phyloP scores from a whole-genome alignment of 495 filamentous ascomycete genomes.

The Daldinia grandis region DNA sequence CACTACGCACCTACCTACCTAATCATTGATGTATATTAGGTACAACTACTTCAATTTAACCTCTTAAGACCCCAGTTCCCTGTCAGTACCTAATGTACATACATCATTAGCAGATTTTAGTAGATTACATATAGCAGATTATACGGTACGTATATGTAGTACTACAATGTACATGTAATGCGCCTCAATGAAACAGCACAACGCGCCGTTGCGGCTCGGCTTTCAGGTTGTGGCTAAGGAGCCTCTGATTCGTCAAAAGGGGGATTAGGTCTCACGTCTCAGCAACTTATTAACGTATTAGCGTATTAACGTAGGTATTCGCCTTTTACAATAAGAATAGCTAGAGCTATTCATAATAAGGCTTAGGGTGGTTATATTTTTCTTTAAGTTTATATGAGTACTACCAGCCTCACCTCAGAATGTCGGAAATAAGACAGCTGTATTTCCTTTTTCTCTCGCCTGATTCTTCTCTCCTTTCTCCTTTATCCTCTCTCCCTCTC shows the following conservation, averaged over 20 bases:
- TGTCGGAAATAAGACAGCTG: not conserved
- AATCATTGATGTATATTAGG: too few species aligned
- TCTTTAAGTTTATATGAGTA: not conserved
- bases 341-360: slow-evolving; percentile 1
- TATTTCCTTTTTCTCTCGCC: not conserved
- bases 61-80: not conserved
- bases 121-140: not conserved
- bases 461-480: not conserved
- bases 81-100: not conserved
- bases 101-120: not conserved
- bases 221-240: slow-evolving; percentile 19
- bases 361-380: not conserved
- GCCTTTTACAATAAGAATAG: not conserved
- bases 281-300: slow-evolving; percentile 2
- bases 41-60: too few species aligned
- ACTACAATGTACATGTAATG: slow-evolving; percentile 18
- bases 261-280: slow-evolving; percentile 27
- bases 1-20: too few species aligned
- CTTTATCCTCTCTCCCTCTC: too few species aligned
- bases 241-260: slow-evolving; percentile 20
- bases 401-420: not conserved
- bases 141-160: not conserved
- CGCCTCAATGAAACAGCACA: slow-evolving; percentile 39
- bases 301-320: not conserved
- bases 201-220: slow-evolving; percentile 34